Evolutionary conservation across 441 rosid species (phyloP).

Genomic region (Eruca vesicaria): DNA sequence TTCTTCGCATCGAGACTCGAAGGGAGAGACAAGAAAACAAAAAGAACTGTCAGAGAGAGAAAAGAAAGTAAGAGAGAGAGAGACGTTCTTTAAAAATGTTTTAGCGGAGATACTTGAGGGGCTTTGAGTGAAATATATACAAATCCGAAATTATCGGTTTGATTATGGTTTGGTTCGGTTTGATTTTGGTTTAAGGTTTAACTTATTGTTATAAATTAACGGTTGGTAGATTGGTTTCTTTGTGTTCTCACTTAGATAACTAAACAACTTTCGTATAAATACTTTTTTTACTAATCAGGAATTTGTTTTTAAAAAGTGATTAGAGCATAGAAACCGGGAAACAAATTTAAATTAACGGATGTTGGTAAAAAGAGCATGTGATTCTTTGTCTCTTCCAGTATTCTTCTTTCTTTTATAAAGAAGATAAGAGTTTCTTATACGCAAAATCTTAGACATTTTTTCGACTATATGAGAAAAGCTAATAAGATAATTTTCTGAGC

Average conservation of each 20-base stretch:
- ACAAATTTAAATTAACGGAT: neutral
- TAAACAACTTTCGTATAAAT: neutral
- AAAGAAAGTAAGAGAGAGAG: neutral
- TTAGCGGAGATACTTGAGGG: slow-evolving; percentile 16
- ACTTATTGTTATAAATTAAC: neutral
- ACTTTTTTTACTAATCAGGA: neutral
- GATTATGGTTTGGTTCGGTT: neutral
- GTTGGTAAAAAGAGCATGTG: slow-evolving; percentile 8
- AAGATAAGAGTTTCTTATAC: slow-evolving; percentile 10
- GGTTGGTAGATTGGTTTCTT: slow-evolving; percentile 6
- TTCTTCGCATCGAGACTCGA: slow-evolving; percentile 49
- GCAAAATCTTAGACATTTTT: neutral
- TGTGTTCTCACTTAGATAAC: neutral
- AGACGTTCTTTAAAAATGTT: slow-evolving; percentile 13
- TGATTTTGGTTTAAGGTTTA: neutral
- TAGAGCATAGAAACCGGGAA: neutral
- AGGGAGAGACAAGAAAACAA: slow-evolving; percentile 22
- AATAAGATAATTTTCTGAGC: too few species aligned
- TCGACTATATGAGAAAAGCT: neutral
- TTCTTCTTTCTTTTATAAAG: neutral
- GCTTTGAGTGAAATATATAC: neutral
- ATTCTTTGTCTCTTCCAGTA: neutral
- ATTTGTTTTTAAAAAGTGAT: neutral
- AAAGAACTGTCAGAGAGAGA: slow-evolving; percentile 24
- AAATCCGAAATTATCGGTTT: neutral